These are phyloP conservation scores for Chloris gayana DNA, from an alignment of 176 grass and related monocot genomes.

Conservation along the genomic window DNA sequence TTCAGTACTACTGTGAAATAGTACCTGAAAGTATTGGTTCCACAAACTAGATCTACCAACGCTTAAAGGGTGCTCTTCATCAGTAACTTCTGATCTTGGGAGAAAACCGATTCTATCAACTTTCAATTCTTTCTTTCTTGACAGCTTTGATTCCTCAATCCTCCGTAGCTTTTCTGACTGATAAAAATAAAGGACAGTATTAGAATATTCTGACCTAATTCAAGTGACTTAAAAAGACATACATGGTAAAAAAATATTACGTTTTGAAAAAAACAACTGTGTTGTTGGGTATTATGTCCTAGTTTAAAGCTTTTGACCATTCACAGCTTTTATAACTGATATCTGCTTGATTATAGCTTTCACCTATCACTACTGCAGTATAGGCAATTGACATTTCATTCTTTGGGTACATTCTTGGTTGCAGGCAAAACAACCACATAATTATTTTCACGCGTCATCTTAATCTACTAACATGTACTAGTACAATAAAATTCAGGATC, in stretches of 20 bases:
- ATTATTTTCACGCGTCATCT: neutral
- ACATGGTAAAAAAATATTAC: neutral
- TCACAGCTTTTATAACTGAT: neutral
- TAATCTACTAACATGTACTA: neutral
- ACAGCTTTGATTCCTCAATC: slow-evolving; percentile 52
- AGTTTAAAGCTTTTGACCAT: neutral
- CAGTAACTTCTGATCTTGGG: slow-evolving; percentile 58
- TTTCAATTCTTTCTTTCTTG: slow-evolving; percentile 46
- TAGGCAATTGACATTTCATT: neutral
- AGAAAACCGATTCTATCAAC: slow-evolving; percentile 57
- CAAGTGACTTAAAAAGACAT: slow-evolving; percentile 1
- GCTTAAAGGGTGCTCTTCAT: slow-evolving; percentile 94
- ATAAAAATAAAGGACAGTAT: neutral
- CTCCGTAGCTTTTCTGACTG: slow-evolving; percentile 61
- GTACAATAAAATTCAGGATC: neutral
- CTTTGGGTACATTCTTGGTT: neutral
- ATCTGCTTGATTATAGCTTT: neutral
- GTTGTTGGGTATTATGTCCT: slow-evolving; percentile 1
- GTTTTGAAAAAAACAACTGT: neutral
- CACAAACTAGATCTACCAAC: slow-evolving; percentile 75
- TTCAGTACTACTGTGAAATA: slow-evolving; percentile 7
- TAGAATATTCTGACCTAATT: slow-evolving; percentile 20
- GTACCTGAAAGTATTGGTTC: slow-evolving; percentile 91
- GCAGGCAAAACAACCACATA: slow-evolving; percentile 7
- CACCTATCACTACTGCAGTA: neutral